Percentiles rank a stretch among this genome's conserved stretches.
Evolutionary conservation across 306 rosid species (phyloP).

Genomic region (Abrus precatorius): DNA sequence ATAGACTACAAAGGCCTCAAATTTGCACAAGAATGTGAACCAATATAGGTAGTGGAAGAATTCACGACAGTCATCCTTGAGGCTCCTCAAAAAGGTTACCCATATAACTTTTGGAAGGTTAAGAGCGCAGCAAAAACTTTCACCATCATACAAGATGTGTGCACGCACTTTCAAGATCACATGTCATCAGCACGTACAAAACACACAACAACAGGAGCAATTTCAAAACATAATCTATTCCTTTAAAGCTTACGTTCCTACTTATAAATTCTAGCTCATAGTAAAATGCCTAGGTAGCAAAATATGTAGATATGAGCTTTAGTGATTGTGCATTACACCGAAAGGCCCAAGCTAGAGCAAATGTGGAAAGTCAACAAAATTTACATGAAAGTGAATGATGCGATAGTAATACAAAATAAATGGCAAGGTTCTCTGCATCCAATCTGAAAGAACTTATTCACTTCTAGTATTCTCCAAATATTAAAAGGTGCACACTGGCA

Average conservation of each 20-base stretch:
- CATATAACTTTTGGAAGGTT: background rate
- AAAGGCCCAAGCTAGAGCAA: constrained; percentile 18
- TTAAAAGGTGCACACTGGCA: constrained; percentile 5
- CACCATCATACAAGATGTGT: background rate
- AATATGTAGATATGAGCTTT: background rate
- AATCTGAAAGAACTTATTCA: background rate
- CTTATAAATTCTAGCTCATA: background rate
- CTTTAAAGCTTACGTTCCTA: constrained; percentile 20
- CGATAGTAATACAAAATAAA: constrained; percentile 14
- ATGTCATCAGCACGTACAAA: constrained; percentile 30
- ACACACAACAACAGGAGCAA: background rate
- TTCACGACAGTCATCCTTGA: constrained; percentile 20
- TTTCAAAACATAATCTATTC: constrained; percentile 16
- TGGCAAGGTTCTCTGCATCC: constrained; percentile 27
- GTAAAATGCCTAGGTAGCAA: background rate
- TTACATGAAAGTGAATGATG: background rate
- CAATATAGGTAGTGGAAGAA: constrained; percentile 17
- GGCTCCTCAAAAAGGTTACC: constrained; percentile 9
- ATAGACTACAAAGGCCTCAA: constrained; percentile 24
- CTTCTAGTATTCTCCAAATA: constrained; percentile 36
- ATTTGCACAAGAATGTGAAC: constrained; percentile 28
- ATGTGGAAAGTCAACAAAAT: constrained; percentile 16
- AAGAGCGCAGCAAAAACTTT: background rate
- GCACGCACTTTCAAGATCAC: constrained; percentile 29
- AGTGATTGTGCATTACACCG: constrained; percentile 19